Percentiles rank a stretch among this genome's conserved stretches.
These are phyloP conservation scores for Xylaria palmicola DNA, from an alignment of 495 filamentous ascomycete species.

Conservation along the genomic window DNA sequence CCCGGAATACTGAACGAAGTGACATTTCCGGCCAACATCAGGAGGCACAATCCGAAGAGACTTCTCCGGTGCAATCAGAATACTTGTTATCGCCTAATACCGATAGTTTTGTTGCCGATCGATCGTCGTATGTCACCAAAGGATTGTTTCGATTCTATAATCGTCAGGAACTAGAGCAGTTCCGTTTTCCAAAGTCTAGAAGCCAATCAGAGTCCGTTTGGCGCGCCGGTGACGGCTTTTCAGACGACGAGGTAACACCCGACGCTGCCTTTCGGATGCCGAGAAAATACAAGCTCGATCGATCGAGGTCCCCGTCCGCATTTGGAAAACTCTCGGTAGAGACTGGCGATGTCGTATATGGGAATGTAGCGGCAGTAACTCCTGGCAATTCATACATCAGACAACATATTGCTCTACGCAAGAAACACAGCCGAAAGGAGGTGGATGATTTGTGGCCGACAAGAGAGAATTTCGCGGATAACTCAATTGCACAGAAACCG, in stretches of 20 bases:
- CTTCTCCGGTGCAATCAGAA: background rate
- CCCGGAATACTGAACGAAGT: background rate
- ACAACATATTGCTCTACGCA: background rate
- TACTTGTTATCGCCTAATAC: background rate
- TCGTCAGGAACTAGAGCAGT: constrained; percentile 7
- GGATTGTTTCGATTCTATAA: constrained; percentile 24
- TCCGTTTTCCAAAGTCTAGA: constrained; percentile 22
- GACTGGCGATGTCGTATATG: background rate
- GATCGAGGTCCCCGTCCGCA: constrained; percentile 11
- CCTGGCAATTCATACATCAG: background rate
- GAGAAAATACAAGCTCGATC: constrained; percentile 20
- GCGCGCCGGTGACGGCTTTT: constrained; percentile 28
- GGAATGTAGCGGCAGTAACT: background rate
- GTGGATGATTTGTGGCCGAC: constrained; percentile 28
- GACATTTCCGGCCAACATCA: background rate
- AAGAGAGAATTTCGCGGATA: constrained; percentile 26
- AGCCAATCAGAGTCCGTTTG: constrained; percentile 21
- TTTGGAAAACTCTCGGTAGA: constrained; percentile 27
- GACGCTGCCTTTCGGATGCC: constrained; percentile 13
- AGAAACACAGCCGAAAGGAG: background rate
- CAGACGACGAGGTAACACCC: constrained; percentile 24
- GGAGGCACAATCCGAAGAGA: background rate
- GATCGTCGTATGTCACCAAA: constrained; percentile 1
- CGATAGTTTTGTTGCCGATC: background rate
- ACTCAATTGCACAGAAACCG: constrained; percentile 5